Base-by-base conservation (phyloP, 2,329 filamentous ascomycete species). In the Fusarium tricinctum region DNA sequence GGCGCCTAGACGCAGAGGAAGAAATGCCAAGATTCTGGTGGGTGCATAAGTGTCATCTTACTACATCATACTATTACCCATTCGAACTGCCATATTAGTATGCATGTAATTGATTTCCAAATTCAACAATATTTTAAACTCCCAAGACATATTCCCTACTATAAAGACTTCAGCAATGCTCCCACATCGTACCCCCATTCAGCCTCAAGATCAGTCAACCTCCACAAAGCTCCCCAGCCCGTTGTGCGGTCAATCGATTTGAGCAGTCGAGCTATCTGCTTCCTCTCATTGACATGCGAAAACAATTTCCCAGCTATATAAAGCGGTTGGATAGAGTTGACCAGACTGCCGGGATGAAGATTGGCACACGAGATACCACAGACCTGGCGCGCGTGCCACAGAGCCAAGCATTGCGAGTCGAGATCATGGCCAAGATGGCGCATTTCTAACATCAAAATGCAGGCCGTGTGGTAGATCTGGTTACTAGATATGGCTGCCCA, bases 301-400 rank as follows among this genome's bases (percentile, higher is more conserved):
- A 86, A 78, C 0, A 85, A 65, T 17, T 79, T 80, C 0, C 84
- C 84, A 0, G 85, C 84, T 19, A 86, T 76, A 74, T 81, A 86
- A 1, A 86, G 76, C 1, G 84, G 84, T 54, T 86, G 84, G 7
- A 86, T 84, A 12, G 84, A 82, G 58, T 86, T 86, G 33, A 84
- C 85, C 46, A 85, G 67, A 50, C 81, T 84, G 2, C 83, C 84
- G 8, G 81, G 79, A 44, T 86, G 83, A 4, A 79, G 79, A 52
- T 86, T 87, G 5, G 83, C 79, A 35, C 81, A 71, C 2, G 85
- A 85, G 17, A 86, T 86, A 1, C 84, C 85, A 35, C 82, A 84
- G 22, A 86, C 81, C 15, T 82, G 78, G 23, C 82, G 78, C 0
- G 82, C 83, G 69, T 86, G 83, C 83, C 38, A 72, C 19, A 61